Conservation (phyloP, 176 grass and related monocot genomes). For the Cenchrus purpureus region DNA sequence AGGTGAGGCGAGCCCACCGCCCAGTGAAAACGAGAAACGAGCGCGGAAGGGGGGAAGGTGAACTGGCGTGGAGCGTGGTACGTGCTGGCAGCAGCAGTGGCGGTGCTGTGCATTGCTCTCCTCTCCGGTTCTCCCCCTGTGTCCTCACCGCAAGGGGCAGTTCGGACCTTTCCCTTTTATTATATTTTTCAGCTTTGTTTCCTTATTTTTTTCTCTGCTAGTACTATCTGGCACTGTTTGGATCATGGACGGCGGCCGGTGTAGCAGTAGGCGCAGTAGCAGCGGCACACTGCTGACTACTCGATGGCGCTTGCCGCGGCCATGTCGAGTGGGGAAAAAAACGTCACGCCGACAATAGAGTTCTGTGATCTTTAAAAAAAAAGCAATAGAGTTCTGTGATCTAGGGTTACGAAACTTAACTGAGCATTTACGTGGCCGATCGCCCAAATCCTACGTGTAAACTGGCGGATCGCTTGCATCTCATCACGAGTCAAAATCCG, state of each 20-base stretch:
- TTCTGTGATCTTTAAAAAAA: not conserved
- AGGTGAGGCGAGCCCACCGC: too few relatives aligned
- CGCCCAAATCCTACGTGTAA: not conserved
- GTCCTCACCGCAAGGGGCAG: not conserved
- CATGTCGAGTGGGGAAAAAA: not conserved
- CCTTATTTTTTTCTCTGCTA: too few relatives aligned
- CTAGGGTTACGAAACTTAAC: not conserved
- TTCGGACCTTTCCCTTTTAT: not conserved
- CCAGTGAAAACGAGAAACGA: not conserved
- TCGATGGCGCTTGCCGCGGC: conserved; percentile 28
- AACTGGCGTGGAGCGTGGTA: not conserved
- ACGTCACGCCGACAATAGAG: not conserved
- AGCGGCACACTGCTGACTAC: not conserved
- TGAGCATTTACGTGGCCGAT: not conserved
- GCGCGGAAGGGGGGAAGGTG: not conserved
- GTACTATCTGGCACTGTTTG: not conserved
- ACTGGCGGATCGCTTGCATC: not conserved
- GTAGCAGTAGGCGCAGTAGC: not conserved
- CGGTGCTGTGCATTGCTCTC: too few relatives aligned
- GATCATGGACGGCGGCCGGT: not conserved
- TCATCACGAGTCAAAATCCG: not conserved
- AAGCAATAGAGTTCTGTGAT: not conserved
- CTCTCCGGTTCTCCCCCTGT: not conserved
- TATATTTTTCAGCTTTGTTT: too few relatives aligned
- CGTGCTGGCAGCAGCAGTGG: not conserved